These are phyloP conservation scores for Gamarada debralockiae DNA, from an alignment of 495 filamentous ascomycete genomes.

Conservation along the genomic window DNA sequence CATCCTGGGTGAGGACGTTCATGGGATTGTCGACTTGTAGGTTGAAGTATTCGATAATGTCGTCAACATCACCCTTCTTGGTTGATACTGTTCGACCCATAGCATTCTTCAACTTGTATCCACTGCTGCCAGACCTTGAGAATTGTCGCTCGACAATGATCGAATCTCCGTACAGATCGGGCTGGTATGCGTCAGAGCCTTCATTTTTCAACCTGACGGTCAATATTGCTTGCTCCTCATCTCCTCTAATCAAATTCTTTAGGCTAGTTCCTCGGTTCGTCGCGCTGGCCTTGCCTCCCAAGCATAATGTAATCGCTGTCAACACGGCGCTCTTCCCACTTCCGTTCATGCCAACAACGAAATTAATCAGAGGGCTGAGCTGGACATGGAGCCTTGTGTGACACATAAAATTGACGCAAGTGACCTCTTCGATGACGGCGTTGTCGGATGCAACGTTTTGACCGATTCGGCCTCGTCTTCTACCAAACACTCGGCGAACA, in stretches of 20 bases:
- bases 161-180: slow-evolving; percentile 76
- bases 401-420: slow-evolving; percentile 93
- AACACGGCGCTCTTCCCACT: slow-evolving; percentile 98
- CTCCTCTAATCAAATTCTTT: slow-evolving; percentile 91
- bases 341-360: slow-evolving; percentile 95
- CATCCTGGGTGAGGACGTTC: slow-evolving; percentile 96
- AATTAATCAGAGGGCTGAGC: slow-evolving; percentile 91
- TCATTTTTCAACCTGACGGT: slow-evolving; percentile 87
- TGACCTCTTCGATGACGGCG: slow-evolving; percentile 77
- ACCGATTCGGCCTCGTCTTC: slow-evolving; percentile 51
- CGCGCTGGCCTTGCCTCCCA: slow-evolving; percentile 89
- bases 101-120: slow-evolving; percentile 81
- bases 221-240: slow-evolving; percentile 53
- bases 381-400: slow-evolving; percentile 75
- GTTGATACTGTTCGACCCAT: slow-evolving; percentile 69
- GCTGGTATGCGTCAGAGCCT: slow-evolving; percentile 77
- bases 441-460: slow-evolving; percentile 76
- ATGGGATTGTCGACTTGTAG: slow-evolving; percentile 97
- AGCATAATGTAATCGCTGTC: slow-evolving; percentile 90
- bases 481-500: slow-evolving; percentile 67
- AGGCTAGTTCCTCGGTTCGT: slow-evolving; percentile 94
- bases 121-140: slow-evolving; percentile 65
- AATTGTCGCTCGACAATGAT: slow-evolving; percentile 93
- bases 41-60: slow-evolving; percentile 87
- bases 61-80: slow-evolving; percentile 85